Conservation (phyloP, 1,284 basidiomycete species). For the Puccinia triticina region DNA sequence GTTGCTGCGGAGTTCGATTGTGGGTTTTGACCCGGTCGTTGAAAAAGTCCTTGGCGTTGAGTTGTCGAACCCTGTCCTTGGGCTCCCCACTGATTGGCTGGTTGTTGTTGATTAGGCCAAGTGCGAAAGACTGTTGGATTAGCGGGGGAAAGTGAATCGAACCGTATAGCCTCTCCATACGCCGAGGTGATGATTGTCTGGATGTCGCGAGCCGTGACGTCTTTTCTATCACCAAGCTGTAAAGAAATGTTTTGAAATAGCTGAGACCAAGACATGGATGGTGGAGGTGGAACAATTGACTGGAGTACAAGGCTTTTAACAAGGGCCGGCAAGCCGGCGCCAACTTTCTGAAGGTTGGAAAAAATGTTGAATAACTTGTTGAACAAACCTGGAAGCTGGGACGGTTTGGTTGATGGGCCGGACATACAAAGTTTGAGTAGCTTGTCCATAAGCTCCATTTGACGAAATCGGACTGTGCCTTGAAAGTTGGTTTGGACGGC, state of each 20-base stretch:
- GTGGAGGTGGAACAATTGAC: not conserved
- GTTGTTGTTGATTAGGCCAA: not conserved
- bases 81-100: no score
- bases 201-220: not conserved
- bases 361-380: not conserved
- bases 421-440: not conserved
- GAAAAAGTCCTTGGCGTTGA: not conserved
- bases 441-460: not conserved
- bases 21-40: not conserved
- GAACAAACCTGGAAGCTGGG: not conserved
- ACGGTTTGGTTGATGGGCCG: not conserved
- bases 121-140: not conserved
- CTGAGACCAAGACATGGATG: no score
- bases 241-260: conserved; percentile 2
- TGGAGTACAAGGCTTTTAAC: conserved; percentile 4
- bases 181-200: no score
- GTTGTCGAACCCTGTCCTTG: no score
- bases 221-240: not conserved
- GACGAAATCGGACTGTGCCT: not conserved
- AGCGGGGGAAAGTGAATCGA: not conserved
- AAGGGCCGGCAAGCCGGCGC: not conserved
- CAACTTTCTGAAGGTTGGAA: no score
- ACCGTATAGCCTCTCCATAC: not conserved
- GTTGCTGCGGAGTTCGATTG: not conserved
- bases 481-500: not conserved